A percentile compares a stretch with the other conserved stretches of the same genome.
These are phyloP conservation scores for Rosa hybrid DNA, from an alignment of 331 rosid species.

Conservation along the genomic window DNA sequence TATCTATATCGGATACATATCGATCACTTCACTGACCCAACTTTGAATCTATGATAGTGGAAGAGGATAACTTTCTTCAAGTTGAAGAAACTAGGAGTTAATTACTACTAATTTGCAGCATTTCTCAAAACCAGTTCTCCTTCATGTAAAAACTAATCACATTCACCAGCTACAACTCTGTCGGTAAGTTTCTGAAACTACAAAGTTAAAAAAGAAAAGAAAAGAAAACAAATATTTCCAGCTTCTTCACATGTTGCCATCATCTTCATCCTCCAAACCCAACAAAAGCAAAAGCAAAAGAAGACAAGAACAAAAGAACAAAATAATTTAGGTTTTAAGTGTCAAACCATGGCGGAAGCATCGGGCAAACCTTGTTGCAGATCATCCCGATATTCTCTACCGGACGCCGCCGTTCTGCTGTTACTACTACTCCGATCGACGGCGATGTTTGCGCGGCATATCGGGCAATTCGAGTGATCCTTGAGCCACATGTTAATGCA, in stretches of 20 bases:
- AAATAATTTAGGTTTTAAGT: background rate
- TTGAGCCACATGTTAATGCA: slow-evolving; percentile 71
- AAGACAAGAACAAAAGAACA: background rate
- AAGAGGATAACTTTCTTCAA: background rate
- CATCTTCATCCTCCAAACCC: slow-evolving; percentile 6
- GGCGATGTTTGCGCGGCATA: slow-evolving; percentile 57
- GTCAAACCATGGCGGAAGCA: slow-evolving; percentile 31
- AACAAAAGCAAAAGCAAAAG: background rate
- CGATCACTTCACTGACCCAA: background rate
- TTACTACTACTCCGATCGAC: background rate
- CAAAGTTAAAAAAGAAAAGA: background rate
- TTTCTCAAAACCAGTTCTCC: background rate
- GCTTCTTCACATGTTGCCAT: slow-evolving; percentile 5
- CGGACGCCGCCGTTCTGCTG: slow-evolving; percentile 3
- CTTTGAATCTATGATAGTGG: background rate
- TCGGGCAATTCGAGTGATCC: slow-evolving; percentile 61
- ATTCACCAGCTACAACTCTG: background rate
- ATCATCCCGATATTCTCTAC: slow-evolving; percentile 13
- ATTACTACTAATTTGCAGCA: background rate
- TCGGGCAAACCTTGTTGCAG: slow-evolving; percentile 37
- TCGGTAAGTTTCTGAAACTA: slow-evolving; percentile 16
- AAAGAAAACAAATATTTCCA: background rate
- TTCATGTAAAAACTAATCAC: slow-evolving; percentile 8
- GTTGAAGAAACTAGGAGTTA: background rate
- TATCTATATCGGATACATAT: background rate